Conservation (phyloP, 2,329 filamentous ascomycete genomes). For the Penicillium sp. region DNA sequence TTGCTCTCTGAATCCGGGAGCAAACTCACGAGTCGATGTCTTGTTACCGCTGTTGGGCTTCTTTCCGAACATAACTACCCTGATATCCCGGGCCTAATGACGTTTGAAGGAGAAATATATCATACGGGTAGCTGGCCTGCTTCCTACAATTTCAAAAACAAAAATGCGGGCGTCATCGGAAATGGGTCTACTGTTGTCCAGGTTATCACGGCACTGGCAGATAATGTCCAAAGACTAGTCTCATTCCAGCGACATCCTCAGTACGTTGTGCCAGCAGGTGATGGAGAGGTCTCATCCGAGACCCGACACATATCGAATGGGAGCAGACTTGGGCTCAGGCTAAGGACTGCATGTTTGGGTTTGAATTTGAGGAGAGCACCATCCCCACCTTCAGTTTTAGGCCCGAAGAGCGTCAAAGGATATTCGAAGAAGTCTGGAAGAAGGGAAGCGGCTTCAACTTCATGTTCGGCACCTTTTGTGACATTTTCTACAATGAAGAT, state of each 20-base stretch:
- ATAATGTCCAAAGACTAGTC: constrained; percentile 27
- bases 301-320: constrained; percentile 19
- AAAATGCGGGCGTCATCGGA: constrained; percentile 51
- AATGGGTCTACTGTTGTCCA: constrained; percentile 31
- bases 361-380: constrained; percentile 11
- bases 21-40: constrained; percentile 6
- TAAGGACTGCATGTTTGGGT: constrained; percentile 1
- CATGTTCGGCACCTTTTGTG: constrained; percentile 34
- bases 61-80: constrained; percentile 51
- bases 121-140: constrained; percentile 56
- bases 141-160: constrained; percentile 45
- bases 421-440: constrained; percentile 14
- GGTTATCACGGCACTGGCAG: constrained; percentile 28
- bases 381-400: neutral
- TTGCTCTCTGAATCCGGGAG: constrained; percentile 2
- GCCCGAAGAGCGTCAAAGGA: constrained; percentile 8
- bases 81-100: constrained; percentile 50
- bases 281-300: constrained; percentile 24
- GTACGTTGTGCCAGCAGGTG: constrained; percentile 36
- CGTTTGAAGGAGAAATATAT: constrained; percentile 53
- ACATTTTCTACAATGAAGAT: constrained; percentile 36
- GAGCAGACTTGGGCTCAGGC: constrained; percentile 5
- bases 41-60: constrained; percentile 21
- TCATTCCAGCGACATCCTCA: constrained; percentile 41
- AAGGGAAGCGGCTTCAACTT: constrained; percentile 31